Percentiles rank a stretch among this genome's conserved stretches.
phyloP scores from a whole-genome alignment of 1,139 yeast species.

The Lodderomyces oxycetoniae region DNA sequence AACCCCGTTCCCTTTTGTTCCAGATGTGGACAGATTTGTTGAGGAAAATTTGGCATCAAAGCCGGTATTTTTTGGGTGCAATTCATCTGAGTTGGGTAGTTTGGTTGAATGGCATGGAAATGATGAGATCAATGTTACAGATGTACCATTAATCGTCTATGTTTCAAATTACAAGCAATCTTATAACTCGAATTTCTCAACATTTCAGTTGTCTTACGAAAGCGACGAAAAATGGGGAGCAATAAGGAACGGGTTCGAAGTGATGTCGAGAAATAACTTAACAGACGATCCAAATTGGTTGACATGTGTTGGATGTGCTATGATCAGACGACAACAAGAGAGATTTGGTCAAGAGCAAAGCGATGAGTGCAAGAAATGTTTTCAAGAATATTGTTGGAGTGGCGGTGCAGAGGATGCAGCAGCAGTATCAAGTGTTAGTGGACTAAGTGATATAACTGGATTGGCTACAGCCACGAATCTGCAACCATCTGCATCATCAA shows the following conservation, averaged over 20 bases:
- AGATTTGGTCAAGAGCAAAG: constrained; percentile 34
- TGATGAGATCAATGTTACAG: constrained; percentile 24
- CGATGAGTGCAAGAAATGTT: constrained; percentile 38
- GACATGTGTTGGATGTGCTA: constrained; percentile 45
- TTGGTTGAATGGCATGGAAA: constrained; percentile 28
- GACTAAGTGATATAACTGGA: constrained; percentile 8
- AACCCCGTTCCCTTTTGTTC: constrained; percentile 40
- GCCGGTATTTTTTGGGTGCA: constrained; percentile 44
- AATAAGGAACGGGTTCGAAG: constrained; percentile 39
- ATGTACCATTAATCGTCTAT: constrained; percentile 38
- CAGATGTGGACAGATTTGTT: constrained; percentile 27
- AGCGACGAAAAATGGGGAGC: constrained; percentile 28
- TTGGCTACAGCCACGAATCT: constrained; percentile 2
- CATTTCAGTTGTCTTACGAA: constrained; percentile 38
- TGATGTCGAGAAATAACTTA: constrained; percentile 29
- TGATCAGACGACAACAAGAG: constrained; percentile 41
- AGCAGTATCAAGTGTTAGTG: constrained; percentile 13
- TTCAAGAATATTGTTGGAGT: constrained; percentile 38
- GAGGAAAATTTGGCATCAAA: constrained; percentile 24
- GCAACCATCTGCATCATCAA: constrained; percentile 1
- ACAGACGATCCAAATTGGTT: constrained; percentile 36
- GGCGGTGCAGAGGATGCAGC: constrained; percentile 24
- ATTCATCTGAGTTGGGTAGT: constrained; percentile 26
- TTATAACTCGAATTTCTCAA: constrained; percentile 34
- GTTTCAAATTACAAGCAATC: constrained; percentile 32